Percentiles rank a stretch among this genome's conserved stretches.
phyloP scores from a whole-genome alignment of 352 stramenopile species.

The Globisporangium polare region DNA sequence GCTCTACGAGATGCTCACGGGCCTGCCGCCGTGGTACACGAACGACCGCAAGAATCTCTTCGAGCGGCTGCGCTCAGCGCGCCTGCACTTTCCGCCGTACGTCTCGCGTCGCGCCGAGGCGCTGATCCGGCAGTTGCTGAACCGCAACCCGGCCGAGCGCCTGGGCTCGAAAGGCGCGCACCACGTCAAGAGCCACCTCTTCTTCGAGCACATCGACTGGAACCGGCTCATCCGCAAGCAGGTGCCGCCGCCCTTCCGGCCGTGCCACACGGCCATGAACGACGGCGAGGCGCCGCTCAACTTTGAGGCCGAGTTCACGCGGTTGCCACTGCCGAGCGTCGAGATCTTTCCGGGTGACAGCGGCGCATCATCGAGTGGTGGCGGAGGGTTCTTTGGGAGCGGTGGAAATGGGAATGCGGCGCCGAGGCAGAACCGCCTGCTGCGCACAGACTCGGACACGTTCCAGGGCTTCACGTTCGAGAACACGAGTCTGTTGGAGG shows the following conservation, averaged over 20 bases:
- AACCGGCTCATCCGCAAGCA: constrained; percentile 49
- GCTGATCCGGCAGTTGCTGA: constrained; percentile 79
- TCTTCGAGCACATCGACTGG: constrained; percentile 82
- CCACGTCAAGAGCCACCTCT: constrained; percentile 70
- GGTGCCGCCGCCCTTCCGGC: constrained; percentile 64
- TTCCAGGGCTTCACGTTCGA: constrained; percentile 84
- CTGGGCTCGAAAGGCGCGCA: constrained; percentile 64
- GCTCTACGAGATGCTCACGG: constrained; percentile 81
- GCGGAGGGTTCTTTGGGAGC: neutral
- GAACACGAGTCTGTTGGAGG: constrained; percentile 63
- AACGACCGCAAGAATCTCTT: constrained; percentile 89
- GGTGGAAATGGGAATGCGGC: neutral
- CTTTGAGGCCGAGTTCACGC: constrained; percentile 85
- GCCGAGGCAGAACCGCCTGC: constrained; percentile 15
- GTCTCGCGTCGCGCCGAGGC: constrained; percentile 70
- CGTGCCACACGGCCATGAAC: constrained; percentile 68
- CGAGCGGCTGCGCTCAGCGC: constrained; percentile 70
- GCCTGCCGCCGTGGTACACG: constrained; percentile 84
- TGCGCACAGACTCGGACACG: constrained; percentile 59
- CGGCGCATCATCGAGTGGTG: constrained; percentile 18
- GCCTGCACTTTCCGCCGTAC: constrained; percentile 82
- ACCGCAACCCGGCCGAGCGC: constrained; percentile 66
- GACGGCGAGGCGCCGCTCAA: constrained; percentile 74
- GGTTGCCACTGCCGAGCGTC: constrained; percentile 69
- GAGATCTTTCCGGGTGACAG: constrained; percentile 24